Evolutionary conservation across 2,329 filamentous ascomycete genomes (phyloP), one percentile per base, ranked within the genome.

Genomic region (Fusarium fujikuroi): DNA sequence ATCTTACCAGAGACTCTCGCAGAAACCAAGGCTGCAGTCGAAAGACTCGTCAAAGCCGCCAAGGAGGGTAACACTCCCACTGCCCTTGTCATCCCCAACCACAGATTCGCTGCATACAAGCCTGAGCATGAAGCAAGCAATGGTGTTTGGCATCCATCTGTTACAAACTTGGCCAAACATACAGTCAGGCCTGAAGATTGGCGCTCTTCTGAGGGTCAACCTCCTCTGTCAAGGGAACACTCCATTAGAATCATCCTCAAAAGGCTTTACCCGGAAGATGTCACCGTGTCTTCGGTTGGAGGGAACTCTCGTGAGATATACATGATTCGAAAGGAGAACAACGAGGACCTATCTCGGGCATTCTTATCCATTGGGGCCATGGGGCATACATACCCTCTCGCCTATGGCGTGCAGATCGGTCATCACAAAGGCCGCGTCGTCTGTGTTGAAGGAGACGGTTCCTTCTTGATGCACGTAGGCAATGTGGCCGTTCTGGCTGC

Each of bases 241-340:
- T 39, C 58, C 7, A 56, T 61, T 0, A 53, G 58, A 25, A 42
- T 61, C 32, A 23, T 61, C 16, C 58, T 61, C 37, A 61, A 61
- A 18, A 32, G 58, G 4, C 47, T 61, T 3, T 61, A 66, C n/a
- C 63, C 49, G 9, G 42, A 37, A 18, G 63, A 66, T 28, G 47
- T 66, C 42, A 66, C 58, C 36, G 58, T 66, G 21, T 66, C 63
- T 14, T 66, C 63, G 30, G 58, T 63, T 37, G 63, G 63, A 5
- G 63, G 47, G 14, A 66, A 53, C 30, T 66, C 63, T 49, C 58
- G 63, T 23, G 63, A 63, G 42, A 63, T 63, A 19, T 66, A 66
- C 36, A 66, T 56, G 58, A 34, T 66, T 21, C 58, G 63, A 21
- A 66, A 66, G 21, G 63, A 66, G 44, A 62, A 40, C 16, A 62